Base-by-base conservation (phyloP, 2,329 filamentous ascomycete species). In the Ophiostoma ulmi region DNA sequence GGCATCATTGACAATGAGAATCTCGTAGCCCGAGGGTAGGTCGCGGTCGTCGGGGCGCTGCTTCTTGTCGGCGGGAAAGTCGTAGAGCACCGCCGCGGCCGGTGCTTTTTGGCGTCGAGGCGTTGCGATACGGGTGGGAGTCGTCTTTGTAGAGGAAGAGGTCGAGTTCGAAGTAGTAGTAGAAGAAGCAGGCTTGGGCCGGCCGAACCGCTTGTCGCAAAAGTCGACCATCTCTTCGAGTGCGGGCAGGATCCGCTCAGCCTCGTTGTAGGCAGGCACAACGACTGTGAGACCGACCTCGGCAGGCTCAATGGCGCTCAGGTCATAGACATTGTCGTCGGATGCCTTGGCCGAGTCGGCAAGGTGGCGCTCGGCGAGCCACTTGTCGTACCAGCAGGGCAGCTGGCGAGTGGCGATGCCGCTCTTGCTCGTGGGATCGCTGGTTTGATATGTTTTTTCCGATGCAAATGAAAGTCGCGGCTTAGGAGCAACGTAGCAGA, bases 261-360 rank as follows among this genome's bases (percentile, higher is more conserved):
- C 90, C 78, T 99, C 95, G 75, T 99, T 99, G 85, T 93, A 99
- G 11, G 95, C 95, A 0, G 95, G 95, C 63, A 99, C 90, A 0
- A 99, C 93, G 8, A 98, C 89, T 70, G 91, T 95, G 83, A 99
- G 88, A 78, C 91, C 91, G n/a, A 97, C 81, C 73, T 94, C 89
- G 17, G 93, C 87, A 1, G 89, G 85, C 74, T 93, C 90, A 70
- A 96, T 90, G 64, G 83, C 80, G 74, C 87, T 85, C 20, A 84
- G 79, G 74, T 88, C 83, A 55, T 78, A 79, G 4, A 80, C 81
- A 26, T 79, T 77, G 73, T 80, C 77, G 73, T 80, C 75, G 75
- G 31, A 17, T 2, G 31, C 20, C 31, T 11, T 44, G 6, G 68
- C 38, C 36, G 76, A 75, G 22, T 80, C 82, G 74, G 80, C 82